Conservation (phyloP, 768 basidiomycete genomes). For the Tulasnella calospora region DNA sequence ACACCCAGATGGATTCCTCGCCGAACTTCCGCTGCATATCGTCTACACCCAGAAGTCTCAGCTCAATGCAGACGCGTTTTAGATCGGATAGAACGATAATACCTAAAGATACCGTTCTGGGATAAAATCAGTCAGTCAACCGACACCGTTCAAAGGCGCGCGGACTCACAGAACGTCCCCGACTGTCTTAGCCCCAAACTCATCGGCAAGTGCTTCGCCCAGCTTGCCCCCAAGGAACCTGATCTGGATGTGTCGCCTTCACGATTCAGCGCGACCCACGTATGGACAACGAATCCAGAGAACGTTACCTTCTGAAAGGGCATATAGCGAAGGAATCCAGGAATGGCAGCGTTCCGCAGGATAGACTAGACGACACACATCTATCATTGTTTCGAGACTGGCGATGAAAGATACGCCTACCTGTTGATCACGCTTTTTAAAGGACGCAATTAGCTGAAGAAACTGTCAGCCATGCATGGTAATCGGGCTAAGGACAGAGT, state of each 20-base stretch:
- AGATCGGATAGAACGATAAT: neutral
- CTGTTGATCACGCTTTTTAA: constrained; percentile 85
- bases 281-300: neutral
- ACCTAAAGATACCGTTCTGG: neutral
- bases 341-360: constrained; percentile 74
- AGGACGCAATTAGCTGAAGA: constrained; percentile 74
- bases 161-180: constrained; percentile 76
- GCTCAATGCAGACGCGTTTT: neutral
- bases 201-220: constrained; percentile 76
- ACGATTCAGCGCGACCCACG: neutral
- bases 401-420: constrained; percentile 39
- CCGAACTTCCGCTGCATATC: constrained; percentile 79
- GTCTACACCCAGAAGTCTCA: constrained; percentile 40
- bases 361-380: constrained; percentile 56
- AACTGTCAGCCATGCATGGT: too few species aligned
- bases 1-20: constrained; percentile 84
- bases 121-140: neutral
- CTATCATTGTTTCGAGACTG: neutral
- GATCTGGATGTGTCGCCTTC: constrained; percentile 50
- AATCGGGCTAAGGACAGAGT: neutral
- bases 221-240: constrained; percentile 93
- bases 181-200: constrained; percentile 85
- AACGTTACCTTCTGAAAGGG: constrained; percentile 73
- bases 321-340: constrained; percentile 76
- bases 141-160: neutral